Percentiles rank a stretch among this genome's conserved stretches.
Conservation (phyloP, 129 eudicot genomes). For the Ambrosia trifida region DNA sequence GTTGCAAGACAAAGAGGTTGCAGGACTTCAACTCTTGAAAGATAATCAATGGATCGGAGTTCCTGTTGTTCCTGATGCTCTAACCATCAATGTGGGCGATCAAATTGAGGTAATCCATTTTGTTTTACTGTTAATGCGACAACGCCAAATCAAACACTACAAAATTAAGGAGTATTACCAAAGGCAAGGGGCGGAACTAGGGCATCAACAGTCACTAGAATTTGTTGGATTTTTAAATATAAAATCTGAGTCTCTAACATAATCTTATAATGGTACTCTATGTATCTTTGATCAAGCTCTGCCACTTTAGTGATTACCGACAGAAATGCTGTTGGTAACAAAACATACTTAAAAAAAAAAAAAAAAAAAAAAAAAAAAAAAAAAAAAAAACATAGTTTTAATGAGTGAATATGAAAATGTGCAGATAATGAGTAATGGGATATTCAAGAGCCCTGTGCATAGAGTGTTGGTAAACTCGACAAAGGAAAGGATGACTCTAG, state of each 20-base stretch:
- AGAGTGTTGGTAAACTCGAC: conserved; percentile 47
- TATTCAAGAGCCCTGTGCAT: conserved; percentile 60
- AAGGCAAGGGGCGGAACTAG: too few relatives aligned
- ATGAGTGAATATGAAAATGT: not conserved
- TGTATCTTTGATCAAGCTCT: too few relatives aligned
- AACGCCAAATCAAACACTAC: too few relatives aligned
- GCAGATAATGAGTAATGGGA: conserved; percentile 70
- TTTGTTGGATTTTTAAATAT: too few relatives aligned
- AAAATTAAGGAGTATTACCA: too few relatives aligned
- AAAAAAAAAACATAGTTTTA: not conserved
- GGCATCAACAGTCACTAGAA: too few relatives aligned
- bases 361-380: too few relatives aligned
- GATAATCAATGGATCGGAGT: conserved; percentile 52
- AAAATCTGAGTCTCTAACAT: too few relatives aligned
- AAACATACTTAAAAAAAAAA: too few relatives aligned
- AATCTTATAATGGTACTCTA: too few relatives aligned
- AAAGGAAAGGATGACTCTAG: conserved; percentile 46
- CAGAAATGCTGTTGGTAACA: too few relatives aligned
- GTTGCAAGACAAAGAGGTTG: conserved; percentile 57
- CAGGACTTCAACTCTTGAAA: conserved; percentile 61
- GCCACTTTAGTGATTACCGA: too few relatives aligned
- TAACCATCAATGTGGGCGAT: conserved; percentile 58
- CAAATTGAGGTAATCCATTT: conserved; percentile 49
- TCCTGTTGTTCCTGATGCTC: conserved; percentile 43
- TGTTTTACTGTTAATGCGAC: not conserved